Percentiles rank a stretch among this genome's conserved stretches.
Evolutionary conservation across 345 rosid species (phyloP).

Genomic region (Eucalyptus tenuipes): DNA sequence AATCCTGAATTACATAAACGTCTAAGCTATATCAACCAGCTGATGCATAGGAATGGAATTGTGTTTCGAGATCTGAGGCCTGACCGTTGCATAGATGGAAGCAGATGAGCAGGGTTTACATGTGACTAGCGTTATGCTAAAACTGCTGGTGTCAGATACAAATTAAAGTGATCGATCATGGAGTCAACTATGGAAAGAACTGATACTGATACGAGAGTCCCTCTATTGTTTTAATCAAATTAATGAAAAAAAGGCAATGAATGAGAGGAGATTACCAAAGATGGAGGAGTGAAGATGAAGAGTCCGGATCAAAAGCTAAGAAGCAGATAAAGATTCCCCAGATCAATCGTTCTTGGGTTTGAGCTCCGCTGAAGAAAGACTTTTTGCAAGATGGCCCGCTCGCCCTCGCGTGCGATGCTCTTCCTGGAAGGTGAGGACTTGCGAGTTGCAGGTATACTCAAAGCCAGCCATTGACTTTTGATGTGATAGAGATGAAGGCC

Average conservation of each 20-base stretch:
- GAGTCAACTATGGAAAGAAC: neutral
- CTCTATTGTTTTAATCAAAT: too few species aligned
- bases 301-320: neutral
- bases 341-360: fast-evolving
- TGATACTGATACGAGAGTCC: neutral
- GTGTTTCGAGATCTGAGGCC: neutral
- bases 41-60: neutral
- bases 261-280: neutral
- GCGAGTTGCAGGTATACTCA: too few species aligned
- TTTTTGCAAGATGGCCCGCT: too few species aligned
- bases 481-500: too few species aligned
- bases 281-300: neutral
- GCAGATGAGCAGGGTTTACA: neutral
- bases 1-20: too few species aligned
- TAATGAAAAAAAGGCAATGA: neutral
- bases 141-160: neutral
- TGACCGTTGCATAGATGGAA: neutral
- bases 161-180: fast-evolving
- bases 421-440: too few species aligned
- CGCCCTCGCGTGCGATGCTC: fast-evolving
- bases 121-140: fast-evolving
- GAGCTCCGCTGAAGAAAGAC: neutral
- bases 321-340: neutral
- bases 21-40: too few species aligned
- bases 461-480: fast-evolving